Evolutionary conservation across 805 yeast species (phyloP), one percentile per base, ranked within the genome.

Genomic region (Saturnispora saitoi): DNA sequence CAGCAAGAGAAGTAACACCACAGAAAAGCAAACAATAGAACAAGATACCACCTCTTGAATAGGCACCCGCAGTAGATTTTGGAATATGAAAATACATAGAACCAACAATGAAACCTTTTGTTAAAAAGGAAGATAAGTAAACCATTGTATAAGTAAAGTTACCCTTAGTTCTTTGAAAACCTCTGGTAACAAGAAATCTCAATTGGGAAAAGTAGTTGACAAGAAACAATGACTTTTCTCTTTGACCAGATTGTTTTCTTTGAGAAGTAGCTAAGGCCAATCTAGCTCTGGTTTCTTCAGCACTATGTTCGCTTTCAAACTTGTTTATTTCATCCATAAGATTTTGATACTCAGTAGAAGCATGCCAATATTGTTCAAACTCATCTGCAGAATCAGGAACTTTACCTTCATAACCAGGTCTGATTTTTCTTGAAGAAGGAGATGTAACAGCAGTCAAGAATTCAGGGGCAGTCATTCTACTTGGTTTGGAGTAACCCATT

Each of bases 391-490:
- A 68, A 48, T 70, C 67, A 28, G 86, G 86, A 30, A 80, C 78
- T 51, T 67, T 71, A 39, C 66, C 66, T 59, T 78, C 83, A 55
- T 54, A 78, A 15, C 84, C 86, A 15, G 72, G 71, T 52, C 62
- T 67, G 39, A 67, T 54, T 28, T 67, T 59, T 67, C 85, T 72
- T 53, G 80, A 83, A 31, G 73, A 76, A 30, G 81, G 84, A 58
- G 80, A 81, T 12, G 86, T 81, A 48, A 80, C 76, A 9, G 86
- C 78, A 20, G 86, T 81, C 58, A 81, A 73, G 58, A 70, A 81
- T 62, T 81, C 86, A 10, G 86, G 81, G 29, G 86, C 78, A 10
- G 84, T 77, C 76, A 77, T 81, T 72, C 86, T 77, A 48, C 70
- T 70, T 46, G 84, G 84, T 61, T 82, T 78, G 26, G 69, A 65